Conservation (phyloP, 2,329 filamentous ascomycete genomes). For the Monosporascus cannonballus region DNA sequence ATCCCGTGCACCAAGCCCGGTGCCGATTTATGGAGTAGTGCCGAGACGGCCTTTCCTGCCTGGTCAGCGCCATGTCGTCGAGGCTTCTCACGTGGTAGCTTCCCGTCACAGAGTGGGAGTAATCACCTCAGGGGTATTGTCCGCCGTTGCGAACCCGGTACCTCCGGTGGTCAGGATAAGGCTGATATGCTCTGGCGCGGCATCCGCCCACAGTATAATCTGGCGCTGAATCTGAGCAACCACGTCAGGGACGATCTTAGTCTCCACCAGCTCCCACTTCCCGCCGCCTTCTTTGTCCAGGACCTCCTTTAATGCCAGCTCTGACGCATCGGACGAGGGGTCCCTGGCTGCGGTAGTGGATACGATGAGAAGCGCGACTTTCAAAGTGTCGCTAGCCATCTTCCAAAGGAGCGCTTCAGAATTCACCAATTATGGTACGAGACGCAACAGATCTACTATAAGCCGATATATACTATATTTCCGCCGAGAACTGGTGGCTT, state of each 20-base stretch:
- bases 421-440: too few relatives aligned
- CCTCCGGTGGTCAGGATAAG: conserved; percentile 85
- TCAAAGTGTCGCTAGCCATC: conserved; percentile 46
- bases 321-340: conserved; percentile 71
- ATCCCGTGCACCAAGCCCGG: conserved; percentile 93
- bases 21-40: conserved; percentile 77
- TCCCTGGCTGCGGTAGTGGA: conserved; percentile 85
- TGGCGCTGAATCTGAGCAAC: conserved; percentile 67
- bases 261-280: conserved; percentile 65
- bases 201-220: conserved; percentile 69
- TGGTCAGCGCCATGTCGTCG: conserved; percentile 6
- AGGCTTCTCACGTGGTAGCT: too few relatives aligned
- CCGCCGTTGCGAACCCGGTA: conserved; percentile 81
- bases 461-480: too few relatives aligned
- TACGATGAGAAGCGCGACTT: conserved; percentile 74
- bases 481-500: neutral
- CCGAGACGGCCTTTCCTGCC: conserved; percentile 59
- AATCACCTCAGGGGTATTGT: conserved; percentile 78
- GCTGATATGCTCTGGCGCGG: conserved; percentile 54
- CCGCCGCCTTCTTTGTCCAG: conserved; percentile 60
- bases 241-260: conserved; percentile 75
- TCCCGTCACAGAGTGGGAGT: neutral
- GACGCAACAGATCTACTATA: too few relatives aligned
- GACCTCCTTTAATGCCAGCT: conserved; percentile 58
- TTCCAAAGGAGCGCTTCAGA: neutral